These are phyloP conservation scores for Populus hybrid DNA, from an alignment of 441 rosid genomes.

Conservation along the genomic window DNA sequence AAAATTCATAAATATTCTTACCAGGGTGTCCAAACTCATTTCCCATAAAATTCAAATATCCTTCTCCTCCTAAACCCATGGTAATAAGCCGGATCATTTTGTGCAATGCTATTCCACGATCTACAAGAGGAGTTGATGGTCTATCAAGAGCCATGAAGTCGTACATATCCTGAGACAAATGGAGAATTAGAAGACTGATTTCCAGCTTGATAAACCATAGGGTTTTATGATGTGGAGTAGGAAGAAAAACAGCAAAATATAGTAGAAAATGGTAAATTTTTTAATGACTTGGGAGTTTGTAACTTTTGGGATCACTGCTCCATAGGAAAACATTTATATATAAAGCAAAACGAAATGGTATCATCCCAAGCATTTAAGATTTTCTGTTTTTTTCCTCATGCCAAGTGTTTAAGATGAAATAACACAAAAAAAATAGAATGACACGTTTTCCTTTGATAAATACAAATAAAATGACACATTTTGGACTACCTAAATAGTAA, in stretches of 20 bases:
- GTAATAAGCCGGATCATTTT: conserved; percentile 97
- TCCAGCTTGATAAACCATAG: neutral
- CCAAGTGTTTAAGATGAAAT: too few species aligned
- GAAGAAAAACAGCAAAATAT: too few species aligned
- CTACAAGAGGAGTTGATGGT: conserved; percentile 79
- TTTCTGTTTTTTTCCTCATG: too few species aligned
- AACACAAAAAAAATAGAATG: too few species aligned
- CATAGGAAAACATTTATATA: too few species aligned
- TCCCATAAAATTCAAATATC: conserved; percentile 98
- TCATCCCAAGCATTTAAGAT: too few species aligned
- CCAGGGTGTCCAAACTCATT: conserved; percentile 99
- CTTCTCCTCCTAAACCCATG: conserved; percentile 98
- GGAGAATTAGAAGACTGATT: conserved; percentile 8
- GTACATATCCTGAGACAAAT: conserved; percentile 82
- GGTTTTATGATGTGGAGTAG: neutral
- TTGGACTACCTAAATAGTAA: too few species aligned
- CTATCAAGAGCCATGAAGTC: conserved; percentile 93
- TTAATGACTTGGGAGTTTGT: neutral
- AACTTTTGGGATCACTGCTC: neutral
- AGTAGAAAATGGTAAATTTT: too few species aligned
- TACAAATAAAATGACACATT: too few species aligned
- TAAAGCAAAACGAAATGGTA: too few species aligned
- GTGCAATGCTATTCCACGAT: conserved; percentile 98
- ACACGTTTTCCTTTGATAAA: too few species aligned
- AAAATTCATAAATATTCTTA: conserved; percentile 24